Percentiles rank a stretch among this genome's conserved stretches.
These are phyloP conservation scores for Metschnikowia colocasiae DNA, from an alignment of 805 yeast genomes.

Conservation along the genomic window DNA sequence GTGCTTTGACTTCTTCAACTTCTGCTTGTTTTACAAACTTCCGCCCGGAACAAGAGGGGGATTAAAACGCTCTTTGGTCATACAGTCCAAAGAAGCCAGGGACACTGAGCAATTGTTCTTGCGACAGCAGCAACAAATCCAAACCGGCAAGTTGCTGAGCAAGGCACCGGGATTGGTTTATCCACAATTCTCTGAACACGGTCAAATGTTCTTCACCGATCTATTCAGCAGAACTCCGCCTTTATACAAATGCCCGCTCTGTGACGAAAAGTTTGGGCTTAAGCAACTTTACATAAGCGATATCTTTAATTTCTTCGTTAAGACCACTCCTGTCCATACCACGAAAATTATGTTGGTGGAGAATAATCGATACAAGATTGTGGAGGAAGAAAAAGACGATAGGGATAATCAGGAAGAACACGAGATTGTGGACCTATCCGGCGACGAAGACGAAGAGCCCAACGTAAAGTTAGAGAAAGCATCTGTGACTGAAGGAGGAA, in stretches of 20 bases:
- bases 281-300: conserved; percentile 36
- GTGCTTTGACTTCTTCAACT: conserved; percentile 42
- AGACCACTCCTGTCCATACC: conserved; percentile 33
- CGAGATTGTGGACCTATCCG: conserved; percentile 31
- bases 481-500: background rate
- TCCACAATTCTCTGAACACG: conserved; percentile 19
- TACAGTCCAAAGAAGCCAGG: conserved; percentile 23
- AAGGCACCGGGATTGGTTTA: conserved; percentile 11
- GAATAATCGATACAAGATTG: conserved; percentile 30
- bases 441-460: conserved; percentile 24
- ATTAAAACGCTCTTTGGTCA: conserved; percentile 26
- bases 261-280: conserved; percentile 34
- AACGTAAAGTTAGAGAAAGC: conserved; percentile 10
- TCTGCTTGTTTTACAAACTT: conserved; percentile 37
- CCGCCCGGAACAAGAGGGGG: conserved; percentile 24
- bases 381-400: conserved; percentile 24
- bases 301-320: conserved; percentile 39
- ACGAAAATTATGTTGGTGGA: conserved; percentile 36
- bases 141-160: conserved; percentile 9
- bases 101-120: conserved; percentile 13
- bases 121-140: conserved; percentile 14
- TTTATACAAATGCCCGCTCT: conserved; percentile 38
- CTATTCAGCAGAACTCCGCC: conserved; percentile 22
- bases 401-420: conserved; percentile 10
- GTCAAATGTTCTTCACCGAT: conserved; percentile 19